Evolutionary conservation across 2,329 filamentous ascomycete genomes (phyloP), one percentile per base, ranked within the genome.

Genomic region (Rutstroemia sp.): DNA sequence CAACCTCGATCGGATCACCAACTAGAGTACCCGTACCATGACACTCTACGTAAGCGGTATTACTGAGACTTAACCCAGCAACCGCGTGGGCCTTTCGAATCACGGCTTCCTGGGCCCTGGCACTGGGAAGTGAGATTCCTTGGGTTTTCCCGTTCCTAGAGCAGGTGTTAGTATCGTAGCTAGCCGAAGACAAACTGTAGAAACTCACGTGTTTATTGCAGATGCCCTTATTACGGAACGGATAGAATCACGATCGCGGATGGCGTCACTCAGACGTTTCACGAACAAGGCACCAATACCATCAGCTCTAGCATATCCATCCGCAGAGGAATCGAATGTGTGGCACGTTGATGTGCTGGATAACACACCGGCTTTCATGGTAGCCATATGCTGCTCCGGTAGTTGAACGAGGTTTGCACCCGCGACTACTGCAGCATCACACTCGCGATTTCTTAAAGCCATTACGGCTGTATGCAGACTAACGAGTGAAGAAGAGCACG

Each of bases 261-360:
- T 47, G 1, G 75, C 76, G 44, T 72, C 65, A 7, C 65, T 58
- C 0, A 78, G 54, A 0, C 67, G 69, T 59, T 78, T 78, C 8
- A 79, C 51, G 0, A 76, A 54, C 5, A 78, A 38, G 30, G 67
- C 63, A 2, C 65, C 72, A 10, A 73, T 64, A 9, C 72, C 77
- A 59, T 79, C 77, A 3, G 73, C 76, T 14, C 74, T 67, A 0
- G 64, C 71, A 55, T 78, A 79, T 1, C 77, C 77, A 53, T 67
- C 65, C 3, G 64, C 54, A 5, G 21, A 5, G 25, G 57, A 37
- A 61, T 61, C 56, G 56, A 66, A 57, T 10, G 54, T 59, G 14
- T 61, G 50, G 37, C 55, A 60, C 7, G 25, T 34, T 1, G 27
- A 48, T 8, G 48, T 49, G 0, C 39, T 23, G 2, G 60, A 58